phyloP scores from a whole-genome alignment of 2,329 filamentous ascomycete species.

The Colletotrichum tabaci region DNA sequence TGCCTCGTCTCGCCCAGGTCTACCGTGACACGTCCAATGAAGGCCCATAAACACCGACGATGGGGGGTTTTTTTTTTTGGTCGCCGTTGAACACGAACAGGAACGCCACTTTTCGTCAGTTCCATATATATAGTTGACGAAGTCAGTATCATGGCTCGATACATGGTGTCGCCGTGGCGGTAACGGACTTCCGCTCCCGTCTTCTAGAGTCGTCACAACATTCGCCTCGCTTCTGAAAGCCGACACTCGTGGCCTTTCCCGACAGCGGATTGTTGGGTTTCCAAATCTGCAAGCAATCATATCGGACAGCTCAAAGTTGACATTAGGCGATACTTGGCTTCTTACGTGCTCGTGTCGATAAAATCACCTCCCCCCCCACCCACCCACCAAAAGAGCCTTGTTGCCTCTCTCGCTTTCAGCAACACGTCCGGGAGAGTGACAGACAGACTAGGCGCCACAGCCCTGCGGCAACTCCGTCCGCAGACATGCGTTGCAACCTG shows the following conservation, averaged over 20 bases:
- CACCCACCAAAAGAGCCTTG: neutral
- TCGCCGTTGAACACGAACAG: slow-evolving; percentile 15
- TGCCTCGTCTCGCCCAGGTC: neutral
- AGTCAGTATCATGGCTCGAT: slow-evolving; percentile 6
- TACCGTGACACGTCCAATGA: slow-evolving; percentile 12
- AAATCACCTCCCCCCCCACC: neutral
- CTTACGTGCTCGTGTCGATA: slow-evolving; percentile 31
- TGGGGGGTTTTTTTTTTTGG: neutral
- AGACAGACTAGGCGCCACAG: slow-evolving; percentile 22
- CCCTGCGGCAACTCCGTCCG: slow-evolving; percentile 29
- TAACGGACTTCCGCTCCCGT: slow-evolving; percentile 15
- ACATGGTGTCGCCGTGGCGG: neutral
- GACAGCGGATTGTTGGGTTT: neutral
- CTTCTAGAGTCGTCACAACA: neutral
- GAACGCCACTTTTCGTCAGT: slow-evolving; percentile 12
- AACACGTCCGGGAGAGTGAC: slow-evolving; percentile 15
- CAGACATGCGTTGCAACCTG: slow-evolving; percentile 6
- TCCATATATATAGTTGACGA: neutral
- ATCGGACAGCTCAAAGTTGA: slow-evolving; percentile 7
- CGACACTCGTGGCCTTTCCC: neutral
- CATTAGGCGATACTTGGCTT: slow-evolving; percentile 28
- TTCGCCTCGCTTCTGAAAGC: neutral
- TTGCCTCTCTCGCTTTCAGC: slow-evolving; percentile 36
- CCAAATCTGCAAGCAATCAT: slow-evolving; percentile 19
- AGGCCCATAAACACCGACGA: slow-evolving; percentile 7